Conservation (phyloP, 129 eudicot genomes). For the Logfia minima region DNA sequence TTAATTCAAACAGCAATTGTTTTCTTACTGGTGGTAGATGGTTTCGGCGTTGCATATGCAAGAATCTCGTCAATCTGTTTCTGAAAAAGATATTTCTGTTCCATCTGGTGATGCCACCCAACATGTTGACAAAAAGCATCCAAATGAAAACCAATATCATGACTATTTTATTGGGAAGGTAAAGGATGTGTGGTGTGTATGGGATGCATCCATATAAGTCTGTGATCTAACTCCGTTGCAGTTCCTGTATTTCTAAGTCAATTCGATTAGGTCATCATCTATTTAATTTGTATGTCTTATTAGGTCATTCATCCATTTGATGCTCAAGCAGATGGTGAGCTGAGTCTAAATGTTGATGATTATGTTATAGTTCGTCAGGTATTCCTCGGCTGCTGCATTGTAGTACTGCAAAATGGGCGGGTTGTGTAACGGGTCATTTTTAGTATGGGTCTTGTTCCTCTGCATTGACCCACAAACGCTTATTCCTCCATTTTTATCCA, state of each 20-base stretch:
- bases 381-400: slow-evolving; percentile 11
- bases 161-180: slow-evolving; percentile 73
- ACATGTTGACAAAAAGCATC: slow-evolving; percentile 36
- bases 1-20: not conserved
- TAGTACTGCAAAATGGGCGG: slow-evolving; percentile 11
- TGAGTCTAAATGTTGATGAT: slow-evolving; percentile 68
- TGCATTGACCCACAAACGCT: not conserved
- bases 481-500: not conserved
- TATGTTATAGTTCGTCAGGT: slow-evolving; percentile 85
- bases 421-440: not conserved
- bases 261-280: not conserved
- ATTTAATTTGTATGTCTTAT: slow-evolving; percentile 17
- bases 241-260: not conserved
- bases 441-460: not conserved
- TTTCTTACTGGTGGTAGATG: slow-evolving; percentile 47
- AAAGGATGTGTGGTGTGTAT: slow-evolving; percentile 17
- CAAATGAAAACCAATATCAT: slow-evolving; percentile 29
- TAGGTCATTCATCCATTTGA: slow-evolving; percentile 89
- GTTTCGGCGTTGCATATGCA: slow-evolving; percentile 54
- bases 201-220: slow-evolving; percentile 12
- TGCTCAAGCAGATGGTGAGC: slow-evolving; percentile 90
- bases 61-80: slow-evolving; percentile 36
- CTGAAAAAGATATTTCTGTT: slow-evolving; percentile 27
- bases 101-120: slow-evolving; percentile 38
- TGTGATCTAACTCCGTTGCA: slow-evolving; percentile 4